Evolutionary conservation across 2,329 filamentous ascomycete species (phyloP), one percentile per base, ranked within the genome.

Genomic region (Calonectria naviculata): DNA sequence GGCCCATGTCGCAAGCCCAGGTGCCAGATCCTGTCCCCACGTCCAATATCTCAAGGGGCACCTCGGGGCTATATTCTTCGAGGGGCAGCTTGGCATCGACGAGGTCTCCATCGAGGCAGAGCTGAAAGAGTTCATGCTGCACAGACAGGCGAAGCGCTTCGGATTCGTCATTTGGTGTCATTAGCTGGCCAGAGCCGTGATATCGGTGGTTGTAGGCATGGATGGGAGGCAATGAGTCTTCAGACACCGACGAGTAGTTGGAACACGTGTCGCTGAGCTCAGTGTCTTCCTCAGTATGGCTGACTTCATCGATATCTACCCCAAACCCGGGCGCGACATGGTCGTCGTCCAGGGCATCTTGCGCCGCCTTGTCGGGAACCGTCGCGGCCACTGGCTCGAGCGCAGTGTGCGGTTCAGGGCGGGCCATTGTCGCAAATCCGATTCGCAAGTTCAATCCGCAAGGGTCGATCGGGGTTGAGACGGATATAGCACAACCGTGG

Each of bases 1-100:
- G 80, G 5, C 81, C 85, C 81, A 85, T 83, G 46, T 85, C 84
- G 56, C 84, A 78, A 44, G 84, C 83, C 85, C 85, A 87, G 26
- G 82, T 73, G 41, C 85, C 85, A 8, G 80, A 85, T 2, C 85
- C 85, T 46, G 81, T 81, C 26, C 85, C 85, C 5, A 87, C 74
- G 67, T 87, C 85, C 26, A 87, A 75, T 36, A 87, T 83, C 44
- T 76, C 71, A 52, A 78, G 74, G 2, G 73, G 77, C 6, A 74
- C 67, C 24, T 76, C 73, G 6, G 67, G 41, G 1, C 68, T 70
- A 17, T 77, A 66, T 28, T 71, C 67, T 15, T 80, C 79, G 41
- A 82, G 67, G 3, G 80, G 81, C 6, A 84, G 74, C 38, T 73
- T 80, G n/a, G 81, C 74, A 4, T 80, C 78, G 4, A 79, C 78